Evolutionary conservation across 1,284 basidiomycete genomes (phyloP).

Genomic region (Moesziomyces sp.): DNA sequence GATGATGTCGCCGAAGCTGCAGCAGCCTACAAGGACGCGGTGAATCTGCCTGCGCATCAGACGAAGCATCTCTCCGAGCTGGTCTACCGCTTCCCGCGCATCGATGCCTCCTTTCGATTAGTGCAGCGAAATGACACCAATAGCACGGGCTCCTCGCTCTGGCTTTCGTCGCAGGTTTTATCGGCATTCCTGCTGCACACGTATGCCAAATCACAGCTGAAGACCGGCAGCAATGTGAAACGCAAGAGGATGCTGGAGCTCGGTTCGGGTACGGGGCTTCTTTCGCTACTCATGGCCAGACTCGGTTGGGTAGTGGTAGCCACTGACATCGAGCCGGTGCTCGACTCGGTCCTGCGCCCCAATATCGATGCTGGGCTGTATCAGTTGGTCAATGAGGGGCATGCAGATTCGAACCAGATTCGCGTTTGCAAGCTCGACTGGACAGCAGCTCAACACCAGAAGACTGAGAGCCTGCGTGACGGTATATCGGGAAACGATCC

Average conservation of each 20-base stretch:
- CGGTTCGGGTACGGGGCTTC: slow-evolving; percentile 51
- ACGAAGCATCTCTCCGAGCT: slow-evolving; percentile 48
- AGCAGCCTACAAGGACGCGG: slow-evolving; percentile 9
- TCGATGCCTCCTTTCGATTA: slow-evolving; percentile 25
- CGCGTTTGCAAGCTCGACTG: slow-evolving; percentile 76
- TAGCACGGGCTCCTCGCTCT: slow-evolving; percentile 50
- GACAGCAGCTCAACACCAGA: slow-evolving; percentile 6
- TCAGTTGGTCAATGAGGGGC: slow-evolving; percentile 7
- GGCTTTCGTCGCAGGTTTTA: slow-evolving; percentile 51
- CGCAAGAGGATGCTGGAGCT: slow-evolving; percentile 31
- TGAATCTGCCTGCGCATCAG: slow-evolving; percentile 46
- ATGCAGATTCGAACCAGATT: slow-evolving; percentile 65
- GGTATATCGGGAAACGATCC: not conserved
- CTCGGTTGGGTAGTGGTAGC: slow-evolving; percentile 81
- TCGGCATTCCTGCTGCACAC: slow-evolving; percentile 38
- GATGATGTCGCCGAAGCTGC: not conserved
- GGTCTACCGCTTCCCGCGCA: slow-evolving; percentile 28
- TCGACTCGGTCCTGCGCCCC: slow-evolving; percentile 75
- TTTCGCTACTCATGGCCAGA: slow-evolving; percentile 74
- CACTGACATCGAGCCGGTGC: slow-evolving; percentile 80
- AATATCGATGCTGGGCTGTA: slow-evolving; percentile 75
- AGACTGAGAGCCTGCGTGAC: not conserved
- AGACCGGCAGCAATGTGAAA: not conserved
- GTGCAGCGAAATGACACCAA: slow-evolving; percentile 43
- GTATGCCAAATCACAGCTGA: slow-evolving; percentile 1